A percentile compares a stretch with the other conserved stretches of the same genome.
phyloP scores from a whole-genome alignment of 495 filamentous ascomycete genomes.

The Tuber calosporum region DNA sequence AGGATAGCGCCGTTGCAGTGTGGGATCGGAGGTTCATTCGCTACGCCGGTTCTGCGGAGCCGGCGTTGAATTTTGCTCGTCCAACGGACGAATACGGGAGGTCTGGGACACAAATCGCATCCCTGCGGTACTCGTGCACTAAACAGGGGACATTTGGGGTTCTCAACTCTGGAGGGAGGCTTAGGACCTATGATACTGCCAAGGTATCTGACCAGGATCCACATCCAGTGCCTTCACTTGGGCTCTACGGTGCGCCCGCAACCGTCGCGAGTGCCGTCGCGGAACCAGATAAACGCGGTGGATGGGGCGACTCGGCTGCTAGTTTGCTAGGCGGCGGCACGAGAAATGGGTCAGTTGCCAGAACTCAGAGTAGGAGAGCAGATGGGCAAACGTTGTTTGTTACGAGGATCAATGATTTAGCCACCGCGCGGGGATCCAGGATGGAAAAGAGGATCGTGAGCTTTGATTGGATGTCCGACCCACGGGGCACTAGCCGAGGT shows the following conservation, averaged over 20 bases:
- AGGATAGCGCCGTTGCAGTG: conserved; percentile 65
- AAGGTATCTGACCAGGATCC: conserved; percentile 35
- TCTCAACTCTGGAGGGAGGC: conserved; percentile 31
- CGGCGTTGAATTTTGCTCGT: conserved; percentile 29
- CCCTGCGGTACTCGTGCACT: conserved; percentile 34
- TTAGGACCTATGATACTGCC: conserved; percentile 41
- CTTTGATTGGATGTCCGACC: conserved; percentile 74
- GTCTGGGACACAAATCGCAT: conserved; percentile 20
- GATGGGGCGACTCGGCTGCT: conserved; percentile 39
- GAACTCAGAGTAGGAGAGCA: conserved; percentile 28
- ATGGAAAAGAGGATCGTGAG: conserved; percentile 64
- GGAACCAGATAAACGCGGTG: conserved; percentile 29
- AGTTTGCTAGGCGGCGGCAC: conserved; percentile 34
- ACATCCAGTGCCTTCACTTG: conserved; percentile 10
- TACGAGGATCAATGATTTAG: conserved; percentile 30
- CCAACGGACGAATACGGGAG: conserved; percentile 21
- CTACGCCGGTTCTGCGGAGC: conserved; percentile 6
- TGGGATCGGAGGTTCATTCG: conserved; percentile 71
- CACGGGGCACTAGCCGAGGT: conserved; percentile 26
- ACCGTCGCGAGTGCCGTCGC: conserved; percentile 9
- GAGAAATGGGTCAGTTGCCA: conserved; percentile 31
- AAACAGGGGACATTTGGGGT: conserved; percentile 36
- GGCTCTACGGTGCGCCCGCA: conserved; percentile 11
- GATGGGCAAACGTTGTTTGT: conserved; percentile 39
- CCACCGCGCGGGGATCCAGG: conserved; percentile 42